Evolutionary conservation across 495 filamentous ascomycete genomes (phyloP).

Genomic region (Xylaria palmicola): DNA sequence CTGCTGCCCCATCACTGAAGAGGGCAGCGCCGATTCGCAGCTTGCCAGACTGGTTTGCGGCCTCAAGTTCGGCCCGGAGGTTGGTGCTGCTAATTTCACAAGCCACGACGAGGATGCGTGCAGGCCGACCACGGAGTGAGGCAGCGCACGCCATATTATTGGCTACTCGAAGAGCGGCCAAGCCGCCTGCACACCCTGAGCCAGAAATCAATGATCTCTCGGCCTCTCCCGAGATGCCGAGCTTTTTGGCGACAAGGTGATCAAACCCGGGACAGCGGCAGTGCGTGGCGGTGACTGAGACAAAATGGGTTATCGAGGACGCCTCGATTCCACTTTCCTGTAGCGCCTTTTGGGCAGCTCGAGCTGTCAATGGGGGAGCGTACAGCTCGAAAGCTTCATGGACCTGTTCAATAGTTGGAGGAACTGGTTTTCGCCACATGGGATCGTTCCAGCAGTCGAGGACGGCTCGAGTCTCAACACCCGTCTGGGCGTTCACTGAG

Average conservation of each 20-base stretch:
- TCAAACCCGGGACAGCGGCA: slow-evolving; percentile 47
- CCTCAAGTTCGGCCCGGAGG: slow-evolving; percentile 39
- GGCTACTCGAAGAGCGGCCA: slow-evolving; percentile 46
- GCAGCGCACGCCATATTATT: slow-evolving; percentile 40
- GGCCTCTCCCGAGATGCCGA: slow-evolving; percentile 32
- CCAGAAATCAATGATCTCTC: slow-evolving; percentile 43
- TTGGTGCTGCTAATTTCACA: slow-evolving; percentile 44
- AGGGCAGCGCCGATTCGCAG: slow-evolving; percentile 41
- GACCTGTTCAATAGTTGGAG: slow-evolving; percentile 12
- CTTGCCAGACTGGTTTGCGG: slow-evolving; percentile 26
- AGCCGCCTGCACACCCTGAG: slow-evolving; percentile 47
- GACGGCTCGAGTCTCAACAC: slow-evolving; percentile 7
- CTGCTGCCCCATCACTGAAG: slow-evolving; percentile 47
- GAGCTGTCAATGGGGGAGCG: slow-evolving; percentile 26
- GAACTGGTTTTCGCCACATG: slow-evolving; percentile 7
- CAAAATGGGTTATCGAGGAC: slow-evolving; percentile 43
- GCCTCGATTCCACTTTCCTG: slow-evolving; percentile 29
- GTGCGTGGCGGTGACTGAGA: slow-evolving; percentile 46
- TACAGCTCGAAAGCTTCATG: slow-evolving; percentile 10
- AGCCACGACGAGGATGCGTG: slow-evolving; percentile 40
- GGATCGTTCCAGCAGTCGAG: slow-evolving; percentile 12
- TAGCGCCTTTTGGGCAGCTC: slow-evolving; percentile 42
- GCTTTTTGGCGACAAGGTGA: slow-evolving; percentile 36
- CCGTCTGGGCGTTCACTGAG: slow-evolving; percentile 1
- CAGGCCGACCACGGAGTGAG: slow-evolving; percentile 26